These are phyloP conservation scores for Alternaria longipes DNA, from an alignment of 2,329 filamentous ascomycete species.

Conservation along the genomic window DNA sequence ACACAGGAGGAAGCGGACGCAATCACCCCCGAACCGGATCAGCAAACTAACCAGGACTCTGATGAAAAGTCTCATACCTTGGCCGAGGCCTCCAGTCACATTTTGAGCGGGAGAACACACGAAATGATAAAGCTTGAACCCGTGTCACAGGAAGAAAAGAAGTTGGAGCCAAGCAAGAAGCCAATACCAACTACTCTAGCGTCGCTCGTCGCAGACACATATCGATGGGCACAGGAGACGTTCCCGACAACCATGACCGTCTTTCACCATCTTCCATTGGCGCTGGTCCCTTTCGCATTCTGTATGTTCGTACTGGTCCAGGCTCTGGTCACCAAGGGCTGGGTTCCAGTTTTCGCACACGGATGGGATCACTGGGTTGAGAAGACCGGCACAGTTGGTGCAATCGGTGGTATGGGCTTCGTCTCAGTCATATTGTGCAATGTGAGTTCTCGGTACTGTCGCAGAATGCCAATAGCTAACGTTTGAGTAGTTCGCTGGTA, in stretches of 20 bases:
- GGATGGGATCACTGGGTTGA: conserved; percentile 78
- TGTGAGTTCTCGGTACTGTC: conserved; percentile 59
- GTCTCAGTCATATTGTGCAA: conserved; percentile 76
- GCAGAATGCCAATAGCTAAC: neutral
- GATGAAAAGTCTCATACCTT: conserved; percentile 24
- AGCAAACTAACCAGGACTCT: neutral
- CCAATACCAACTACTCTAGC: conserved; percentile 59
- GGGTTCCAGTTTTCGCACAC: conserved; percentile 76
- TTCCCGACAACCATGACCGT: conserved; percentile 76
- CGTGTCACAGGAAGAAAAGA: conserved; percentile 14
- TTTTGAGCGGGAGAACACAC: conserved; percentile 10
- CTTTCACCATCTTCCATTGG: conserved; percentile 70
- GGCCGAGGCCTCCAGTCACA: conserved; percentile 7
- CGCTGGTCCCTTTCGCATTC: conserved; percentile 75
- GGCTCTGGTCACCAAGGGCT: conserved; percentile 75
- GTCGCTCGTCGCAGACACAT: conserved; percentile 58
- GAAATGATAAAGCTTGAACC: neutral
- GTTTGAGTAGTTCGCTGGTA: conserved; percentile 71
- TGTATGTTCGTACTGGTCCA: conserved; percentile 80
- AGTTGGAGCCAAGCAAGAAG: conserved; percentile 8
- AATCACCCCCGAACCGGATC: conserved; percentile 12
- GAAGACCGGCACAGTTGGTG: conserved; percentile 73
- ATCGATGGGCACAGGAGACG: conserved; percentile 72
- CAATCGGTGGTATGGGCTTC: conserved; percentile 77
- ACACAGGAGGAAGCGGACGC: conserved; percentile 17